Percentiles rank a stretch among this genome's conserved stretches.
phyloP scores from a whole-genome alignment of 2,329 filamentous ascomycete genomes.

The Trichoderma sp. region DNA sequence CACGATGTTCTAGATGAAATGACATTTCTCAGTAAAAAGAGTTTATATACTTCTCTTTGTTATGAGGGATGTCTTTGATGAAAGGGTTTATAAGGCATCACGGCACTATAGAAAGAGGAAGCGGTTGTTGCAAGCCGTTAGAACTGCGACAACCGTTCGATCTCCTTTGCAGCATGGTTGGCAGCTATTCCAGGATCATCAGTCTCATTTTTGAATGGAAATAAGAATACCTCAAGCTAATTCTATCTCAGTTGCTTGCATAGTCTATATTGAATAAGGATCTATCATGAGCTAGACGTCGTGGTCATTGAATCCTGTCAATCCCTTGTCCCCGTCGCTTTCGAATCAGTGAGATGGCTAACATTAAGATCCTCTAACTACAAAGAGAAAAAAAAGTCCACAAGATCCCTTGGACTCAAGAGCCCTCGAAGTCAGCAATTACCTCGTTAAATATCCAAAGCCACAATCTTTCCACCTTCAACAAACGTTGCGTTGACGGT shows the following conservation, averaged over 20 bases:
- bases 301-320: too few species aligned
- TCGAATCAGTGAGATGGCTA: not conserved
- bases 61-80: not conserved
- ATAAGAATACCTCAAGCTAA: too few species aligned
- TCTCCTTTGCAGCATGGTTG: not conserved
- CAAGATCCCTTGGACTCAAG: not conserved
- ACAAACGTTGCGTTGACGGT: not conserved
- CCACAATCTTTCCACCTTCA: constrained; percentile 3
- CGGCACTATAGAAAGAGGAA: not conserved
- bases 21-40: not conserved
- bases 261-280: not conserved
- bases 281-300: not conserved
- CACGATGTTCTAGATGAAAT: not conserved
- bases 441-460: not conserved
- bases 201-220: too few species aligned
- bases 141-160: not conserved
- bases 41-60: not conserved
- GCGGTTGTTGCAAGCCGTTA: not conserved
- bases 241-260: not conserved
- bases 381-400: not conserved
- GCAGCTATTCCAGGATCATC: not conserved
- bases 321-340: not conserved
- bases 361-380: not conserved
- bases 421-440: not conserved
- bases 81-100: not conserved